These are phyloP conservation scores for Hypomyces rosellus DNA, from an alignment of 2,329 filamentous ascomycete species.

Conservation along the genomic window DNA sequence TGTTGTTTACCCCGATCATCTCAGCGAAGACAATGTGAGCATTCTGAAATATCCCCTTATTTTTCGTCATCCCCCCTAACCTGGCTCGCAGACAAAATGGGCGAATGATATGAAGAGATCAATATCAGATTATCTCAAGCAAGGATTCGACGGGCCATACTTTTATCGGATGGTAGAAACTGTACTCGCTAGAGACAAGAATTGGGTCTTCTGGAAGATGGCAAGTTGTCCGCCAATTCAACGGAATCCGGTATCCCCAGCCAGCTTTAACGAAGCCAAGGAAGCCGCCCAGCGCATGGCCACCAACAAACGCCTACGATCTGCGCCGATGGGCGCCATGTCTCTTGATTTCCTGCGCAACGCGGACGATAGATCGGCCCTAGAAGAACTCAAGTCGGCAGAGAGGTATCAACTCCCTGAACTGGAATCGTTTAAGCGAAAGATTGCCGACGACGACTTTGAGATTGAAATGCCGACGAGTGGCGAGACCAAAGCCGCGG, in stretches of 20 bases:
- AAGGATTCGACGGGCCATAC: constrained; percentile 77
- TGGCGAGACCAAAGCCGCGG: constrained; percentile 48
- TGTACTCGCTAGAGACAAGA: constrained; percentile 90
- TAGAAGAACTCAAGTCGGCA: constrained; percentile 63
- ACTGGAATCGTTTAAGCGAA: constrained; percentile 62
- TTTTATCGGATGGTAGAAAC: constrained; percentile 97
- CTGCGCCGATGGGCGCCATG: constrained; percentile 64
- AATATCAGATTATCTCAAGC: constrained; percentile 78
- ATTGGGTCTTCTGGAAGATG: constrained; percentile 98
- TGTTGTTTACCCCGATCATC: constrained; percentile 71
- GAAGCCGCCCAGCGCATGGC: constrained; percentile 58
- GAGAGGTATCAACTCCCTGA: constrained; percentile 63
- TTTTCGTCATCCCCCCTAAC: constrained; percentile 9
- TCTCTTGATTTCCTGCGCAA: constrained; percentile 74
- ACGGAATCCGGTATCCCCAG: constrained; percentile 60
- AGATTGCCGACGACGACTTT: constrained; percentile 73
- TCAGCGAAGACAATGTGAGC: constrained; percentile 78
- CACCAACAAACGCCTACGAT: constrained; percentile 62
- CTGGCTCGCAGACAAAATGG: constrained; percentile 64
- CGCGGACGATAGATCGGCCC: constrained; percentile 48
- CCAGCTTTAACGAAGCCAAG: constrained; percentile 65
- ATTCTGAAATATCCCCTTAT: neutral
- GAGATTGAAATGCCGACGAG: constrained; percentile 76
- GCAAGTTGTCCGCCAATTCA: constrained; percentile 88
- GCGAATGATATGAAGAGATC: constrained; percentile 67